Percentiles rank a stretch among this genome's conserved stretches.
Evolutionary conservation across 345 rosid genomes (phyloP).

Genomic region (Gossypium australe): DNA sequence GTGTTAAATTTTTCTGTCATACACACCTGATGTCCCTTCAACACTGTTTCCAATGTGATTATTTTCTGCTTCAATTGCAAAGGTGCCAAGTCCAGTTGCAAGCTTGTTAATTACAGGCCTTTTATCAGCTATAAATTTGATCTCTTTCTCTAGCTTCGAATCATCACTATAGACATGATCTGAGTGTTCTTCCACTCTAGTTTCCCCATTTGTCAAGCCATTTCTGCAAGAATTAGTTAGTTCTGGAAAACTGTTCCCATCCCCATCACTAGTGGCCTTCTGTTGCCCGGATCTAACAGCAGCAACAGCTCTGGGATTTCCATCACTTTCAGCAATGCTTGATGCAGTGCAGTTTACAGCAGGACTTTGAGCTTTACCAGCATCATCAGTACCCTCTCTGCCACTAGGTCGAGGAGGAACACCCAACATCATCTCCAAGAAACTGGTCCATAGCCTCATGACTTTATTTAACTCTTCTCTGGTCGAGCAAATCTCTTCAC

Average conservation of each 20-base stretch:
- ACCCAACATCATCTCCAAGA: conserved; percentile 81
- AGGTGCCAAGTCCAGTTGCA: conserved; percentile 25
- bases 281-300: conserved; percentile 26
- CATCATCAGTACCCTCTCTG: conserved; percentile 41
- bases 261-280: conserved; percentile 25
- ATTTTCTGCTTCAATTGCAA: conserved; percentile 42
- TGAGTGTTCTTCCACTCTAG: conserved; percentile 26
- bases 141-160: conserved; percentile 41
- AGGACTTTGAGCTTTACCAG: conserved; percentile 31
- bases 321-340: conserved; percentile 45
- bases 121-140: conserved; percentile 39
- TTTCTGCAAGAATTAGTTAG: conserved; percentile 35
- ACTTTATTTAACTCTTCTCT: conserved; percentile 86
- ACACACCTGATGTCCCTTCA: conserved; percentile 47
- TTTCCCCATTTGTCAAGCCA: conserved; percentile 41
- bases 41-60: conserved; percentile 31
- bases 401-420: conserved; percentile 45
- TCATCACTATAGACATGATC: conserved; percentile 39
- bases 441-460: conserved; percentile 81
- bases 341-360: conserved; percentile 31
- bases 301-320: conserved; percentile 34
- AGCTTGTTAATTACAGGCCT: conserved; percentile 31
- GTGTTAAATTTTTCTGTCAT: conserved; percentile 1
- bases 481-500: conserved; percentile 90
- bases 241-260: conserved; percentile 40